Base-by-base conservation (phyloP, 2,329 filamentous ascomycete species). In the Xylaria sp. region DNA sequence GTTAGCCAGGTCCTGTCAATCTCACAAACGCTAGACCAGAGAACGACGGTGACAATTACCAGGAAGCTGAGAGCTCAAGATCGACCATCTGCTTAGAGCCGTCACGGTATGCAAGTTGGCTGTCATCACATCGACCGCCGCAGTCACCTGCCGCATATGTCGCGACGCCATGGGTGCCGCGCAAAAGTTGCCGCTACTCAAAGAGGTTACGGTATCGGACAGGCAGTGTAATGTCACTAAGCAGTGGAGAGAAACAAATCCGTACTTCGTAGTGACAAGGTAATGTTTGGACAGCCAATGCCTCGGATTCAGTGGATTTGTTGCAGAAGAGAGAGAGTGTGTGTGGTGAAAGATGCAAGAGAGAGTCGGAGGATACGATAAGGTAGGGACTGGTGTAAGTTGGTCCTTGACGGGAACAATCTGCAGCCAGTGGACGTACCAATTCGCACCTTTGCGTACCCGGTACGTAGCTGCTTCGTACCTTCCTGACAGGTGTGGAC, bases 1-100 rank as follows among this genome's bases (percentile, higher is more conserved):
- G 54, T 67, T 50, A 65, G 61, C 58, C 58, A 59, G 48, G 35
- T 30, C 37, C 16, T 13, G 9, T n/a, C 37, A 5, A 5, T 44
- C 39, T 5, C 16, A 30, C 9, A 1, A 2, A 47, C 18, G 19
- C 13, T 4, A 16, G 11, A 16, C 39, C 10, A 35, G 18, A 30
- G 46, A 23, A 11, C 6, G n/a, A 18, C 8, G 8, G 37, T 7
- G 13, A 16, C 4, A 69, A 78, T 61, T 73, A 89, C 85, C 75
- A 68, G 91, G 90, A 39, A 94, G 79, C 62, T 87, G 82, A 70
- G 85, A 88, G 70, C 86, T 85, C 62, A 87, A 78, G 67, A 92
- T 85, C 47, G 91, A 96, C 92, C 92, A 97, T 66, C 92, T 81
- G 74, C 87, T 88, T 63, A 96, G 77, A 48, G 88, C 84, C 13